Percentiles rank a stretch among this genome's conserved stretches.
phyloP scores from a whole-genome alignment of 2,329 filamentous ascomycete species.

The Metarhizium sp. region DNA sequence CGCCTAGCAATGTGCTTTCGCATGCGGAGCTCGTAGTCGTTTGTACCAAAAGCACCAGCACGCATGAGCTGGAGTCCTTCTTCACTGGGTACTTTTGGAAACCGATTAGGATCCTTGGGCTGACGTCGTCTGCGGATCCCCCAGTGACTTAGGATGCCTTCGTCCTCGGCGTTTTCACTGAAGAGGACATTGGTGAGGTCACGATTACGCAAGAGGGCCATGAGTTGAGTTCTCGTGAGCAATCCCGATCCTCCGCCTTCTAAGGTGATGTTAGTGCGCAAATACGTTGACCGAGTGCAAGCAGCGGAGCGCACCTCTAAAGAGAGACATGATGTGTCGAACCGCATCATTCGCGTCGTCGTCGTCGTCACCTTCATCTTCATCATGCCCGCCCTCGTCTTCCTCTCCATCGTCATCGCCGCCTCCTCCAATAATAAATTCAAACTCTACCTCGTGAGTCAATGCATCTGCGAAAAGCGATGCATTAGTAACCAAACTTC shows the following conservation, averaged over 20 bases:
- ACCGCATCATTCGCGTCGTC: constrained; percentile 19
- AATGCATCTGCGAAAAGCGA: constrained; percentile 7
- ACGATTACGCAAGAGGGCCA: constrained; percentile 29
- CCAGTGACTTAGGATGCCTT: constrained; percentile 26
- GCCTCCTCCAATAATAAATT: constrained; percentile 12
- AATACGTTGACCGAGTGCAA: not conserved
- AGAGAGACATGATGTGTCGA: constrained; percentile 23
- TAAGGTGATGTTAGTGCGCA: constrained; percentile 5
- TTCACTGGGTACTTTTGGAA: constrained; percentile 78
- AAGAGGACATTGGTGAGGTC: constrained; percentile 27
- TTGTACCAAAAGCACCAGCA: constrained; percentile 69
- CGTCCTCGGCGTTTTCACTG: constrained; percentile 27
- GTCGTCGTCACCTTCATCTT: constrained; percentile 14
- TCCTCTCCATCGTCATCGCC: constrained; percentile 15
- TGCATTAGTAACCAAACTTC: not conserved
- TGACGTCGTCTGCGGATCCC: constrained; percentile 32
- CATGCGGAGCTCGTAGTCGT: constrained; percentile 42
- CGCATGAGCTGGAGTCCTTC: constrained; percentile 71
- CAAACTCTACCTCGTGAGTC: constrained; percentile 11
- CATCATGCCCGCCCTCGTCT: constrained; percentile 13
- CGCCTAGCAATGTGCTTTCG: constrained; percentile 57
- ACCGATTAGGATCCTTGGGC: constrained; percentile 45
- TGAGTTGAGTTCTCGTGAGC: constrained; percentile 27
- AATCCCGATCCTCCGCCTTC: constrained; percentile 18
- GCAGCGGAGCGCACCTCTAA: constrained; percentile 17